phyloP scores from a whole-genome alignment of 768 basidiomycete genomes.

The Panaeolus cyanescens region DNA sequence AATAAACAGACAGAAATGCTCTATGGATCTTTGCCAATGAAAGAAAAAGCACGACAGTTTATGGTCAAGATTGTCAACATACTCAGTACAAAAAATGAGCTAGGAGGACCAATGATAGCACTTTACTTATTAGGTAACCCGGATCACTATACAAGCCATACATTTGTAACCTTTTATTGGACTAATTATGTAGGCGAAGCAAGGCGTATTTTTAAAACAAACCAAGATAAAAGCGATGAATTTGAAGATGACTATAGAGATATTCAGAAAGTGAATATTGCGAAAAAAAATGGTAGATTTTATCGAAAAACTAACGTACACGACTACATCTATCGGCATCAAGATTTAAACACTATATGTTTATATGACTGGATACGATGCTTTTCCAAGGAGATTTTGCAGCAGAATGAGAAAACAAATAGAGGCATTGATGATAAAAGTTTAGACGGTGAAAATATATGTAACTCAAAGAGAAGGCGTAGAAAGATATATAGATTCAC shows the following conservation, averaged over 20 bases:
- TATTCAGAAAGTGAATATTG: constrained; percentile 19
- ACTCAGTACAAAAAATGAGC: constrained; percentile 32
- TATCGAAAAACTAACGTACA: constrained; percentile 25
- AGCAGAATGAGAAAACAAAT: constrained; percentile 9
- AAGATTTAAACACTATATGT: constrained; percentile 12
- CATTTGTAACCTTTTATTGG: constrained; percentile 35
- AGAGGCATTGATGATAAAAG: background rate
- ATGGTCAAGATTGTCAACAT: constrained; percentile 36
- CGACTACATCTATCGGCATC: constrained; percentile 33
- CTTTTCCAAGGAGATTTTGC: constrained; percentile 7
- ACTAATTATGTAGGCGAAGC: constrained; percentile 26
- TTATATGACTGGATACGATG: constrained; percentile 29
- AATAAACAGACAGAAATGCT: constrained; percentile 25
- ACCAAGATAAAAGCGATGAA: background rate
- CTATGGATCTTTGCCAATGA: constrained; percentile 5
- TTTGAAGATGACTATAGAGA: background rate
- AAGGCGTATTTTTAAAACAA: background rate
- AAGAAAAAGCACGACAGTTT: constrained; percentile 25
- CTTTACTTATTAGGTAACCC: constrained; percentile 33
- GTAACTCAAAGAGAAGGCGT: no score
- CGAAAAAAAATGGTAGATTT: constrained; percentile 15
- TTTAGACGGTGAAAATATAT: background rate
- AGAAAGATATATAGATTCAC: no score
- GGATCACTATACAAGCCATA: constrained; percentile 38
- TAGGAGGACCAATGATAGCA: constrained; percentile 36